Evolutionary conservation across 345 rosid species (phyloP).

Genomic region (Melaleuca quinquenervia): DNA sequence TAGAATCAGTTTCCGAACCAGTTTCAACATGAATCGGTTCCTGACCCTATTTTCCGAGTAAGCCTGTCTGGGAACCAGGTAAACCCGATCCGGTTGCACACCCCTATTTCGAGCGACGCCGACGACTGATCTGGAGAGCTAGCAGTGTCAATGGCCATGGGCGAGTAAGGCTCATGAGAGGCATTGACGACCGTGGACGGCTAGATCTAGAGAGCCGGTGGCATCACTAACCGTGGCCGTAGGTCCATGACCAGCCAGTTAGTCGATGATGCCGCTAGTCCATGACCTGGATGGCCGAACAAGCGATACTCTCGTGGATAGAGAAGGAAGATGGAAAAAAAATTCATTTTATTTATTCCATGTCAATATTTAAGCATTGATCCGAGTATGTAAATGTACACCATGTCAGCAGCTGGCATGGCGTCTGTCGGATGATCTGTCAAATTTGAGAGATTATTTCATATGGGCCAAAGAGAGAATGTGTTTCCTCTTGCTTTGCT

Average conservation of each 20-base stretch:
- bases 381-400: too few relatives aligned
- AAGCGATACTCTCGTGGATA: too few relatives aligned
- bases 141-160: background rate
- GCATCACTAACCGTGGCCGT: background rate
- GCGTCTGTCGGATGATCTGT: background rate
- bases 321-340: too few relatives aligned
- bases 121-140: background rate
- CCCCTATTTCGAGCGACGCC: background rate
- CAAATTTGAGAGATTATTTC: background rate
- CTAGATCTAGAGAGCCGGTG: background rate
- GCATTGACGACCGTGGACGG: background rate
- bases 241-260: background rate
- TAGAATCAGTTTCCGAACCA: too few relatives aligned
- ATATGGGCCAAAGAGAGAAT: background rate
- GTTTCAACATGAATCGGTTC: too few relatives aligned
- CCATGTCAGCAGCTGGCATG: background rate
- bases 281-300: too few relatives aligned
- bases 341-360: too few relatives aligned
- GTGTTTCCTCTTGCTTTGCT: background rate
- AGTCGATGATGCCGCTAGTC: too few relatives aligned
- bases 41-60: too few relatives aligned
- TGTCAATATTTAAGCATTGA: too few relatives aligned
- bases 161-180: background rate
- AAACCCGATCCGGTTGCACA: too few relatives aligned
- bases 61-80: too few relatives aligned